Percentiles rank a stretch among this genome's conserved stretches.
phyloP scores from a whole-genome alignment of 441 rosid species.

The Geranium incanum region DNA sequence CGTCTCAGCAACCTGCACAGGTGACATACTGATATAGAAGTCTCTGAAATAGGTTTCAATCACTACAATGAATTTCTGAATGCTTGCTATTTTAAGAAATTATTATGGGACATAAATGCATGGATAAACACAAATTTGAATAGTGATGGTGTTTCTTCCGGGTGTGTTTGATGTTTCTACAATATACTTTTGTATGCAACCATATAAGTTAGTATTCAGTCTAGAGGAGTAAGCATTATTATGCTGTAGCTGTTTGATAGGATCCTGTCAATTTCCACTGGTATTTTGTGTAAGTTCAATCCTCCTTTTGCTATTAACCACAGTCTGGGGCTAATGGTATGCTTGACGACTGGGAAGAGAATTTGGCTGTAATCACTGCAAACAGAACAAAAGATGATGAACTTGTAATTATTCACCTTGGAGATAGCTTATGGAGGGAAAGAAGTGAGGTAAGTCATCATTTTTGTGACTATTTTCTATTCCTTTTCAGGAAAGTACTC shows the following conservation, averaged over 20 bases:
- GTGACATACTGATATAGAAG: slow-evolving; percentile 32
- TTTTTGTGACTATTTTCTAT: slow-evolving; percentile 15
- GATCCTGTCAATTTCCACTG: not conserved
- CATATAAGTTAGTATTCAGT: not conserved
- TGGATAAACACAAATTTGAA: not conserved
- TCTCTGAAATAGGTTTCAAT: not conserved
- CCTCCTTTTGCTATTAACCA: slow-evolving; percentile 17
- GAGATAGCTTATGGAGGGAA: slow-evolving; percentile 97
- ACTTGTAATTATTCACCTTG: slow-evolving; percentile 91
- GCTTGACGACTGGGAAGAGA: slow-evolving; percentile 98
- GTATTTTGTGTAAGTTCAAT: not conserved
- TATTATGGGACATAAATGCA: not conserved
- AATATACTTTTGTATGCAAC: not conserved
- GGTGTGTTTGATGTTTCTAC: slow-evolving; percentile 1
- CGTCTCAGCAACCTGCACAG: slow-evolving; percentile 49
- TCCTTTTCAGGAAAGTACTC: slow-evolving; percentile 10
- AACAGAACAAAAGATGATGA: slow-evolving; percentile 94
- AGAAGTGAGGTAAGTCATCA: slow-evolving; percentile 66
- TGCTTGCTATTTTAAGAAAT: not conserved
- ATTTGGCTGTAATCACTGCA: slow-evolving; percentile 91
- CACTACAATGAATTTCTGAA: not conserved
- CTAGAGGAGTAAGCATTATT: not conserved
- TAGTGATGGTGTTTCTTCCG: not conserved
- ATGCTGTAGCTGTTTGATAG: not conserved
- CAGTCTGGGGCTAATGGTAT: slow-evolving; percentile 69